Evolutionary conservation across 257 asterid genomes (phyloP).

Genomic region (Lycium barbarum): DNA sequence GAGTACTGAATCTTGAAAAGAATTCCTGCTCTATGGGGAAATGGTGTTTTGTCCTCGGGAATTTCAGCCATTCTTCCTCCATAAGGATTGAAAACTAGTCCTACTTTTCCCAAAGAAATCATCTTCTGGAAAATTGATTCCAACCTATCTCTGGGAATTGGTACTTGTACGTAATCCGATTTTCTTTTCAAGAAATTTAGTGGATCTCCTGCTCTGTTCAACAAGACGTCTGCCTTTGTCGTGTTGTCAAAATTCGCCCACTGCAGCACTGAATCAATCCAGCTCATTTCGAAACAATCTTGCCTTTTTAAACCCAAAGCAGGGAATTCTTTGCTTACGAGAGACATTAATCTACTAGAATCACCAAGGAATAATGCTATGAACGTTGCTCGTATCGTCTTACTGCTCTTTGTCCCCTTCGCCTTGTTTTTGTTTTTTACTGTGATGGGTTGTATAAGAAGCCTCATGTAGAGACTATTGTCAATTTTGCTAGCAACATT

Average conservation of each 20-base stretch:
- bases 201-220: constrained; percentile 2
- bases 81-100: too few relatives aligned
- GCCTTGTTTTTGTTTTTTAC: neutral
- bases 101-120: too few relatives aligned
- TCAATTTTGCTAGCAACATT: constrained; percentile 34
- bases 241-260: constrained; percentile 36
- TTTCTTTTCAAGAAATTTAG: constrained; percentile 28
- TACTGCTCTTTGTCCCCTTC: too few relatives aligned
- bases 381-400: constrained; percentile 32
- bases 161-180: too few relatives aligned
- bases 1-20: constrained; percentile 49
- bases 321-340: constrained; percentile 37
- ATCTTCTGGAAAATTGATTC: too few relatives aligned
- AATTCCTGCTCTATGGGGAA: too few relatives aligned
- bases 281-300: constrained; percentile 44
- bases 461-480: constrained; percentile 39
- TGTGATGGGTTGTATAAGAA: constrained; percentile 33
- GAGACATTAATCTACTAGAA: too few relatives aligned
- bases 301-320: constrained; percentile 37
- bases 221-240: neutral
- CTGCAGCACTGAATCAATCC: constrained; percentile 36
- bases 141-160: too few relatives aligned
- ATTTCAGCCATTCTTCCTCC: too few relatives aligned
- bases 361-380: constrained; percentile 25
- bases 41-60: too few relatives aligned